Evolutionary conservation across 202 grass and related monocot species (phyloP).

Genomic region (Panicum hallii): DNA sequence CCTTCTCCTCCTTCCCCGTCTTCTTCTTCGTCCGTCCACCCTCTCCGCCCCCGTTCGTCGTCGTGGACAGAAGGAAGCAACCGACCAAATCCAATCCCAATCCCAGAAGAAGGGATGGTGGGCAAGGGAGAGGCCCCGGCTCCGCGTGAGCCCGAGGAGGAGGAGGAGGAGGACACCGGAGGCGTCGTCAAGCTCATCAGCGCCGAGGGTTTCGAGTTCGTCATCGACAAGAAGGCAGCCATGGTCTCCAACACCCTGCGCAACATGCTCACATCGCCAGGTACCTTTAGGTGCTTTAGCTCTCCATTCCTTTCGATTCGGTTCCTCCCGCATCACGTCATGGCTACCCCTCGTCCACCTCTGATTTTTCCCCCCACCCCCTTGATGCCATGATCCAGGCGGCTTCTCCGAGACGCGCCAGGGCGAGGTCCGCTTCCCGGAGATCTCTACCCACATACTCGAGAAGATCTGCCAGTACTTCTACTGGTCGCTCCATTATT

Average conservation of each 20-base stretch:
- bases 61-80: neutral
- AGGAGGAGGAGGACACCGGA: slow-evolving; percentile 37
- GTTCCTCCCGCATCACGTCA: neutral
- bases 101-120: slow-evolving; percentile 26
- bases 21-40: neutral
- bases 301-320: neutral
- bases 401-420: slow-evolving; percentile 83
- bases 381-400: slow-evolving; percentile 45
- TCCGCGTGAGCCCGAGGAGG: neutral
- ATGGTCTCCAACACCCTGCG: slow-evolving; percentile 92
- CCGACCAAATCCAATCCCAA: slow-evolving; percentile 1
- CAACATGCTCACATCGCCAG: slow-evolving; percentile 98
- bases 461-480: slow-evolving; percentile 99
- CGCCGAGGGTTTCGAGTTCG: slow-evolving; percentile 94
- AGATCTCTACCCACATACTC: slow-evolving; percentile 74
- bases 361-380: neutral
- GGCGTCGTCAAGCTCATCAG: slow-evolving; percentile 95
- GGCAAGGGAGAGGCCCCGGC: slow-evolving; percentile 35
- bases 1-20: neutral
- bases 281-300: slow-evolving; percentile 5
- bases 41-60: neutral
- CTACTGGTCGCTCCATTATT: slow-evolving; percentile 91
- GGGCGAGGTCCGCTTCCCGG: slow-evolving; percentile 90
- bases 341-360: neutral
- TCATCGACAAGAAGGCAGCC: slow-evolving; percentile 88